phyloP scores from a whole-genome alignment of 2,329 filamentous ascomycete species.

The Mycosphaerelloides madeirae region DNA sequence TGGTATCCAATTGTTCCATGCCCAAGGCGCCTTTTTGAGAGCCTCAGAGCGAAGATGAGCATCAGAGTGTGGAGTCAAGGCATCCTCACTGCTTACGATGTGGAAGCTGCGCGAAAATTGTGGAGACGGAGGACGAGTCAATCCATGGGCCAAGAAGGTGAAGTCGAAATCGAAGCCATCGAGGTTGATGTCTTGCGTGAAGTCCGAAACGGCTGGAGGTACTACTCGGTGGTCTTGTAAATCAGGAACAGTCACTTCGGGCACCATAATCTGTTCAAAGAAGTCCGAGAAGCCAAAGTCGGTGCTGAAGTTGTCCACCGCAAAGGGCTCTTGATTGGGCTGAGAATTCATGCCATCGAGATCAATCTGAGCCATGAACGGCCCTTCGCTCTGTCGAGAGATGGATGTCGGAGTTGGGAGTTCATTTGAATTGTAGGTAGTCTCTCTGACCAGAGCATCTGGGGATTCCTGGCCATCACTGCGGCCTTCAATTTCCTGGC shows the following conservation, averaged over 20 bases:
- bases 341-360: background rate
- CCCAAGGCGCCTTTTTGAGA: conserved; percentile 23
- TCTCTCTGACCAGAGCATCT: too few relatives aligned
- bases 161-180: conserved; percentile 24
- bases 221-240: conserved; percentile 5
- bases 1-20: conserved; percentile 27
- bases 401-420: too few relatives aligned
- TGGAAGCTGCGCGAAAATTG: background rate
- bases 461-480: conserved; percentile 1
- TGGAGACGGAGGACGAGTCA: conserved; percentile 18
- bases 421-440: too few relatives aligned
- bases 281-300: conserved; percentile 25
- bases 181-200: conserved; percentile 23
- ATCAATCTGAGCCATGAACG: background rate
- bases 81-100: background rate
- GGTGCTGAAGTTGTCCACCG: background rate
- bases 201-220: conserved; percentile 23
- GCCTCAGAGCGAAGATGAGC: conserved; percentile 20
- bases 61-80: conserved; percentile 9
- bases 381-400: too few relatives aligned
- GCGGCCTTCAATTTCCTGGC: conserved; percentile 22
- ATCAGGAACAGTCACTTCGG: conserved; percentile 7
- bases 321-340: conserved; percentile 2
- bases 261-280: conserved; percentile 29
- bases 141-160: conserved; percentile 20